These are phyloP conservation scores for Pyrus hybrid DNA, from an alignment of 331 rosid genomes.

Conservation along the genomic window DNA sequence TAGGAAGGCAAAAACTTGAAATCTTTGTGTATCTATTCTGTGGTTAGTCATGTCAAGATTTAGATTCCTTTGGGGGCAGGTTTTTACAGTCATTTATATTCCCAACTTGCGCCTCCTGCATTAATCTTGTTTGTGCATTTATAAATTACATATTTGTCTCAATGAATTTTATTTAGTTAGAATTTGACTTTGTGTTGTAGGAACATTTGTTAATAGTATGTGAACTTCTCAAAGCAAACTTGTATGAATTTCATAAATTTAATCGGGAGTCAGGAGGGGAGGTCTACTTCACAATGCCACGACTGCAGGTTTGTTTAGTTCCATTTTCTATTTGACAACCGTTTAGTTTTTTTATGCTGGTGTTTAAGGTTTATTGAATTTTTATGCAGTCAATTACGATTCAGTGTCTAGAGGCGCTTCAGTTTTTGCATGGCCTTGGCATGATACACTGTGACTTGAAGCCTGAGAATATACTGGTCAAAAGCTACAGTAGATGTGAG, in stretches of 20 bases:
- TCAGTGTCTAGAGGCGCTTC: conserved; percentile 95
- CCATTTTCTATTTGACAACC: neutral
- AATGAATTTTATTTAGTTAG: neutral
- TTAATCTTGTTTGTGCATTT: neutral
- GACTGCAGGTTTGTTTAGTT: conserved; percentile 74
- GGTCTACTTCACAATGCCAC: conserved; percentile 98
- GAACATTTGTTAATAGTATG: conserved; percentile 96
- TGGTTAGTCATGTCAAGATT: neutral
- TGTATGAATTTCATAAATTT: conserved; percentile 92
- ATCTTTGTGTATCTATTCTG: neutral
- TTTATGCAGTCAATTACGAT: conserved; percentile 83
- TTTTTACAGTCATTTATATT: neutral
- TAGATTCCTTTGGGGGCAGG: neutral
- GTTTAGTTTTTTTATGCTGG: conserved; percentile 10
- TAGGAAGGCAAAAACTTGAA: neutral
- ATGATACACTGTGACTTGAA: conserved; percentile 95
- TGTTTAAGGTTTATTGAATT: conserved; percentile 6
- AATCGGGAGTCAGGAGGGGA: conserved; percentile 99
- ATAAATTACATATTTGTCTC: neutral
- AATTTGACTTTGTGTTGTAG: conserved; percentile 30
- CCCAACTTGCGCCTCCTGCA: neutral
- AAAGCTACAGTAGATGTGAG: conserved; percentile 98
- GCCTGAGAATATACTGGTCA: conserved; percentile 96
- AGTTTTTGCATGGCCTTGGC: conserved; percentile 88
- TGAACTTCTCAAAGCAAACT: conserved; percentile 95